Conservation (phyloP, 2,329 filamentous ascomycete species). For the Penicillium fuscoglaucum region DNA sequence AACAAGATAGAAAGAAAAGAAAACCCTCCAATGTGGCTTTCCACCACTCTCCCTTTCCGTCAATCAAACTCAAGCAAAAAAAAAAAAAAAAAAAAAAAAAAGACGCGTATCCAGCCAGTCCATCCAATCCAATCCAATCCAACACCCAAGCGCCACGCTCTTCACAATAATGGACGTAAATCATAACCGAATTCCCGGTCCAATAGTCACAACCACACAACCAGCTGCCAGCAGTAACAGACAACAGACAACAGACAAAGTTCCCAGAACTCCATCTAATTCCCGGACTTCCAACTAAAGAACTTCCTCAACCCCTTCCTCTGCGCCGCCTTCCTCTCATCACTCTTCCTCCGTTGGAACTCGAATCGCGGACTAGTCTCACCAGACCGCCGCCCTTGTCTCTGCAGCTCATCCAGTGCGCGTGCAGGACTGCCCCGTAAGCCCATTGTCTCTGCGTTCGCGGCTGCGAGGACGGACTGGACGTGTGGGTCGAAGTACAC, state of each 20-base stretch:
- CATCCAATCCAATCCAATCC: neutral
- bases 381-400: neutral
- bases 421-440: slow-evolving; percentile 21
- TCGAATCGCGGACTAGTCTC: slow-evolving; percentile 3
- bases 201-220: neutral
- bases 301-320: slow-evolving; percentile 22
- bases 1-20: neutral
- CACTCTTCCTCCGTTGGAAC: slow-evolving; percentile 5
- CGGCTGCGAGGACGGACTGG: slow-evolving; percentile 27
- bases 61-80: no score
- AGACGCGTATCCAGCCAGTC: slow-evolving; percentile 1
- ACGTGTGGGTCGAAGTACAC: slow-evolving; percentile 27
- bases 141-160: neutral
- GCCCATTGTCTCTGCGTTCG: slow-evolving; percentile 28
- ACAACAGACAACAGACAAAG: neutral
- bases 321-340: slow-evolving; percentile 18
- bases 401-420: slow-evolving; percentile 26
- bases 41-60: no score
- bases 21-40: neutral
- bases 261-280: slow-evolving; percentile 3
- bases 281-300: slow-evolving; percentile 26
- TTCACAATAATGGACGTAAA: slow-evolving; percentile 1
- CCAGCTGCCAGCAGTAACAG: neutral
- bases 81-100: neutral
- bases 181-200: neutral